Evolutionary conservation across 306 rosid genomes (phyloP).

Genomic region (Elaeagnus macrophylla): DNA sequence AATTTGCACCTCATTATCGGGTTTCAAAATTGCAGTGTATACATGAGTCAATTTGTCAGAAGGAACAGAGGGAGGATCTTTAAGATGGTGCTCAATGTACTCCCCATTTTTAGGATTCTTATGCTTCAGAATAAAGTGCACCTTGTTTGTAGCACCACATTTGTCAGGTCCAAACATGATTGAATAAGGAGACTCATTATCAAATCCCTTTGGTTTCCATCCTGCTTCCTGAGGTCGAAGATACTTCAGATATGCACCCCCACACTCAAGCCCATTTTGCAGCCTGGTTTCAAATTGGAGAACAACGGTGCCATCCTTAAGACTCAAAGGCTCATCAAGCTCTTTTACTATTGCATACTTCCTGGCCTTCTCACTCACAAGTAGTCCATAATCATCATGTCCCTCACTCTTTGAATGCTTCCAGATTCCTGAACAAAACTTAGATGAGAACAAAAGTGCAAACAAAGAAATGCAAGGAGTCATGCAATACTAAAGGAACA

Average conservation of each 20-base stretch:
- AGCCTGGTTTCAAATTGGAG: conserved; percentile 88
- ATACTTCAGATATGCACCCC: conserved; percentile 92
- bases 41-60: conserved; percentile 82
- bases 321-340: conserved; percentile 48
- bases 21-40: conserved; percentile 70
- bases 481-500: too few species aligned
- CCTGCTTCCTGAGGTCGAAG: conserved; percentile 85
- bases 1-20: conserved; percentile 32
- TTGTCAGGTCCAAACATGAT: conserved; percentile 98
- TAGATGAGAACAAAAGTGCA: conserved; percentile 6
- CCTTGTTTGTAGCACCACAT: conserved; percentile 94
- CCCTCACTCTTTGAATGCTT: conserved; percentile 88
- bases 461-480: neutral
- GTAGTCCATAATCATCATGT: conserved; percentile 84
- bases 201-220: conserved; percentile 73
- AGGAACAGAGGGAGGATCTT: conserved; percentile 79
- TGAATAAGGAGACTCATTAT: conserved; percentile 73
- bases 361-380: conserved; percentile 79
- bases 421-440: conserved; percentile 63
- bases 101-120: conserved; percentile 85
- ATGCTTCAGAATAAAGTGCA: conserved; percentile 89
- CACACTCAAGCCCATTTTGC: conserved; percentile 94
- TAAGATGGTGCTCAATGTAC: conserved; percentile 82
- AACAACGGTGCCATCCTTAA: conserved; percentile 66
- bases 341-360: conserved; percentile 84